Evolutionary conservation across 805 yeast genomes (phyloP).

Genomic region (Starmerella apis): DNA sequence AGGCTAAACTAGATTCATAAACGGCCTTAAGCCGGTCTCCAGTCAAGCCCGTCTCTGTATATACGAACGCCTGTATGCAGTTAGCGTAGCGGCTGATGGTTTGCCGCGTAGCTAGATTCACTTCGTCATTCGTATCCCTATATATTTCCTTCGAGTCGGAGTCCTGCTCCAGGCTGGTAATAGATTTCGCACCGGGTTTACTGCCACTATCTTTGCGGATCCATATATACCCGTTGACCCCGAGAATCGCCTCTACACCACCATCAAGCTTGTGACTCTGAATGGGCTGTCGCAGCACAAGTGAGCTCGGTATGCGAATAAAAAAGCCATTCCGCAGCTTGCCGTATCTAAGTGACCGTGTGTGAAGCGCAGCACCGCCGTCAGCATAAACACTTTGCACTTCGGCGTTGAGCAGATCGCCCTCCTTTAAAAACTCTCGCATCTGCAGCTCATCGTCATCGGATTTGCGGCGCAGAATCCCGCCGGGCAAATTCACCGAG

Average conservation of each 20-base stretch:
- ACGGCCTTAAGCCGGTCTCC: constrained; percentile 69
- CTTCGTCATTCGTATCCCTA: constrained; percentile 72
- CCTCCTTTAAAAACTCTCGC: constrained; percentile 89
- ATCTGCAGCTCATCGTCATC: constrained; percentile 94
- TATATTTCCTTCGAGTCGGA: constrained; percentile 87
- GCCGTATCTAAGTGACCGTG: constrained; percentile 91
- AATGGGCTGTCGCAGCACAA: constrained; percentile 74
- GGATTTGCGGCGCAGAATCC: constrained; percentile 82
- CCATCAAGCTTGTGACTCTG: constrained; percentile 89
- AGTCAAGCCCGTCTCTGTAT: constrained; percentile 75
- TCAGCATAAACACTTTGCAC: constrained; percentile 82
- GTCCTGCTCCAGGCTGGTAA: constrained; percentile 83
- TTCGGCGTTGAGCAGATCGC: constrained; percentile 90
- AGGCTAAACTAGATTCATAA: constrained; percentile 81
- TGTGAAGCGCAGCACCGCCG: constrained; percentile 88
- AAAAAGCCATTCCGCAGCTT: constrained; percentile 86
- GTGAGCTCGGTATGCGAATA: constrained; percentile 66
- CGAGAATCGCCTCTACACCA: constrained; percentile 78
- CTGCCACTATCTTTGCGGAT: constrained; percentile 50
- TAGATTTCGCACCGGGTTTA: constrained; percentile 34
- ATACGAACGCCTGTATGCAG: constrained; percentile 71
- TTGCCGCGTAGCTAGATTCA: constrained; percentile 50
- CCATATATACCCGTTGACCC: constrained; percentile 95
- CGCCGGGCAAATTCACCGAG: constrained; percentile 94
- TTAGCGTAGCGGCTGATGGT: constrained; percentile 79